Percentiles rank a stretch among this genome's conserved stretches.
Evolutionary conservation across 495 filamentous ascomycete genomes (phyloP).

Genomic region (Letharia lupina): DNA sequence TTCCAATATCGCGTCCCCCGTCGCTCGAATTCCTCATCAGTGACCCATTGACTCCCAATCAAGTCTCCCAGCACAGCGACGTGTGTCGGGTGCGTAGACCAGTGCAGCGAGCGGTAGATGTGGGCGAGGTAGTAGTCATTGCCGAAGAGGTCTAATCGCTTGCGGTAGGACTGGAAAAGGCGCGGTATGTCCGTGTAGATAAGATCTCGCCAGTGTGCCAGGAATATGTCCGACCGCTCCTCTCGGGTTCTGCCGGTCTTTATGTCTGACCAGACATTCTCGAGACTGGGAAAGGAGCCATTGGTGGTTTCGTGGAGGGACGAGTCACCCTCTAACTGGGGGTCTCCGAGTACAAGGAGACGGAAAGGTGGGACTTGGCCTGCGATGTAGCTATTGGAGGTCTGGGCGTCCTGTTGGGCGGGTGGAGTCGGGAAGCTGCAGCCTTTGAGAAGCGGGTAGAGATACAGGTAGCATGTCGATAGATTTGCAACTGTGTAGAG

Average conservation of each 20-base stretch:
- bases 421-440: slow-evolving; percentile 62
- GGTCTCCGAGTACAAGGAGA: slow-evolving; percentile 84
- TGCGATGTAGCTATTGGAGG: slow-evolving; percentile 20
- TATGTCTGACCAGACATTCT: slow-evolving; percentile 38
- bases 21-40: slow-evolving; percentile 67
- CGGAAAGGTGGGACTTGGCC: slow-evolving; percentile 56
- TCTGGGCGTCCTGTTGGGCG: slow-evolving; percentile 12
- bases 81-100: slow-evolving; percentile 78
- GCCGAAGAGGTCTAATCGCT: slow-evolving; percentile 77
- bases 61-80: slow-evolving; percentile 84
- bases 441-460: slow-evolving; percentile 73
- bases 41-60: slow-evolving; percentile 93
- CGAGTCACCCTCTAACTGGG: slow-evolving; percentile 90
- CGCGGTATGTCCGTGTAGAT: slow-evolving; percentile 57
- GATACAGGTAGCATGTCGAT: slow-evolving; percentile 70
- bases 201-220: slow-evolving; percentile 42
- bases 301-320: slow-evolving; percentile 58
- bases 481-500: slow-evolving; percentile 33
- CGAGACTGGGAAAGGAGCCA: slow-evolving; percentile 50
- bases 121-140: slow-evolving; percentile 95
- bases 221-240: slow-evolving; percentile 36
- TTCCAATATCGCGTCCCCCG: slow-evolving; percentile 73
- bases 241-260: slow-evolving; percentile 21
- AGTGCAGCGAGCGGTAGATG: slow-evolving; percentile 76
- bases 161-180: slow-evolving; percentile 53